phyloP scores from a whole-genome alignment of 345 rosid genomes.

The Aquilaria sinensis region DNA sequence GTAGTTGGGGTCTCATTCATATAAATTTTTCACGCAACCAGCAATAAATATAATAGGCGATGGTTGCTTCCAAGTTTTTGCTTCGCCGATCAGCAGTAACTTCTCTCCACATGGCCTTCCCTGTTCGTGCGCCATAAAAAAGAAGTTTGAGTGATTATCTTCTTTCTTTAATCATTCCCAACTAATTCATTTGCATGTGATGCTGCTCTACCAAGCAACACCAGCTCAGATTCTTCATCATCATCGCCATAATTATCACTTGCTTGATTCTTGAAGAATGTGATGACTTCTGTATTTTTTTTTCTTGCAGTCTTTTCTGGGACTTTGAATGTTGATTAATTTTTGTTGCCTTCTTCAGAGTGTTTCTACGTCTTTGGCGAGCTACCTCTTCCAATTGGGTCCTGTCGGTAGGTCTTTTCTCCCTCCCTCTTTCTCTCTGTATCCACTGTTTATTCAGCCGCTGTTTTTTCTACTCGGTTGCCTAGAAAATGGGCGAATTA shows the following conservation, averaged over 20 bases:
- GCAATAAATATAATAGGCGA: no score
- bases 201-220: conserved; percentile 36
- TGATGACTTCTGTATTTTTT: background rate
- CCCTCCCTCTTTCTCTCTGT: no score
- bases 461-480: no score
- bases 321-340: background rate
- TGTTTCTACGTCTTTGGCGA: background rate
- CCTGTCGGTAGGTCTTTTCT: conserved; percentile 9
- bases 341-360: background rate
- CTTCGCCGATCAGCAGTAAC: no score
- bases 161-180: conserved; percentile 15
- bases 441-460: no score
- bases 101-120: conserved; percentile 34
- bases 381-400: background rate
- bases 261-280: conserved; percentile 5
- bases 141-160: background rate
- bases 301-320: background rate
- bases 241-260: conserved; percentile 9
- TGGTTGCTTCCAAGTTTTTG: no score
- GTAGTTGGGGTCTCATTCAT: no score
- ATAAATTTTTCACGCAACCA: no score
- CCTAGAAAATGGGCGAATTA: background rate
- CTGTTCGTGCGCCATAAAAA: conserved; percentile 25
- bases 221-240: conserved; percentile 33
- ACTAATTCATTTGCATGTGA: conserved; percentile 30